Conservation (phyloP, 139 green algal species). For the Auxenochlorella protothecoides region DNA sequence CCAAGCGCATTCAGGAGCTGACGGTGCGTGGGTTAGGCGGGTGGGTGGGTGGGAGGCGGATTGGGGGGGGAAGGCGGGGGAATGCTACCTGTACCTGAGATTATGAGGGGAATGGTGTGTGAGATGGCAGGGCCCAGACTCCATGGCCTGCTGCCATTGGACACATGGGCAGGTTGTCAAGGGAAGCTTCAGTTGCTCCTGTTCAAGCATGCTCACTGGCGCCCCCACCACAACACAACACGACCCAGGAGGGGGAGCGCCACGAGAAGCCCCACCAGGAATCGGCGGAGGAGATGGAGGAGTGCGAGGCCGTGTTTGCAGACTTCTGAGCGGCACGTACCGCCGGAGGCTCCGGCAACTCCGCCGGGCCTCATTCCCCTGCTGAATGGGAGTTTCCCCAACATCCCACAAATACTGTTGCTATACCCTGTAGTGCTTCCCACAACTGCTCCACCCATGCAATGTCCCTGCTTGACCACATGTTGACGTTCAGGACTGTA, state of each 20-base stretch:
- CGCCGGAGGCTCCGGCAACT: too few relatives aligned
- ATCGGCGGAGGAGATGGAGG: conserved; percentile 61
- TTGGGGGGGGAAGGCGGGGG: background rate
- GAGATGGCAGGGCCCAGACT: background rate
- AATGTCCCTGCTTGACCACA: too few relatives aligned
- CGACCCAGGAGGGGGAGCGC: conserved; percentile 32
- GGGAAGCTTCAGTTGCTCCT: background rate
- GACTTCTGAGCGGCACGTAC: conserved; percentile 46
- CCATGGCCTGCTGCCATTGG: background rate
- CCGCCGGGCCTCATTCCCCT: too few relatives aligned
- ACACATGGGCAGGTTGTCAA: background rate
- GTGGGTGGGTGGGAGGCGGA: too few relatives aligned
- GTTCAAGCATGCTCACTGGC: background rate
- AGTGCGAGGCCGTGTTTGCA: conserved; percentile 74
- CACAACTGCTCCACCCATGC: too few relatives aligned
- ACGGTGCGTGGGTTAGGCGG: background rate
- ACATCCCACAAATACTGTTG: too few relatives aligned
- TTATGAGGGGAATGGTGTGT: background rate
- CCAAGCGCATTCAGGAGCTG: conserved; percentile 73
- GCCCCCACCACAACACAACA: background rate
- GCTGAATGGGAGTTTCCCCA: too few relatives aligned
- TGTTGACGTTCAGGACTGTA: too few relatives aligned
- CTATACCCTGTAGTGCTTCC: too few relatives aligned
- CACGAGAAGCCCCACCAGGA: conserved; percentile 50
- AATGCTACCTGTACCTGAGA: background rate